Base-by-base conservation (phyloP, 140 eudicot species). In the Stevia rebaudiana region DNA sequence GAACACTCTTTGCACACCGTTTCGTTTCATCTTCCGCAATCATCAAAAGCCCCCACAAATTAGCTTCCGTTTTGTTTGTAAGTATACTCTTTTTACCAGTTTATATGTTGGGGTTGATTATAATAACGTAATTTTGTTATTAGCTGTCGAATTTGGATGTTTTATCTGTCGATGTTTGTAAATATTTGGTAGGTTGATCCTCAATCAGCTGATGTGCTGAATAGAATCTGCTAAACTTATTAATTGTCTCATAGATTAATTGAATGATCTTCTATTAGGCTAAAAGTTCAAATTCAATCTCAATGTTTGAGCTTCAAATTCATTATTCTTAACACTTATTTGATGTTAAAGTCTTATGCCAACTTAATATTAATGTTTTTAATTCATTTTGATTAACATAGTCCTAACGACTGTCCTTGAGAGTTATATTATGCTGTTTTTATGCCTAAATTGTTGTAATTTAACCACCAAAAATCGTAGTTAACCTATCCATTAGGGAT, bases 1-100 rank as follows among this genome's bases (percentile, higher is more conserved):
- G 76, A 80, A 79, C 82, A 58, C 67, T 82, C 33, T 82, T 69
- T 49, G 79, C 94, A 33, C 69, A 28, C 50, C 79, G 79, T 40
- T 25, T 67, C 63, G 63, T 68, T 35, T 50, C 70, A 3, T 60
- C 79, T 17, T 13, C 51, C 31, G 39, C 59, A 17, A 13, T 31
- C 69, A 46, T 12, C 6, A 73, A 50, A 36, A 82, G 60, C 5
- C 72, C 84, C 64, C 80, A 36, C n/a, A 53, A 65, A n/a, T 44
- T 74, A 28, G 47, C 83, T 3, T 68, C 87, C 5, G 5, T 72
- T 31, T 67, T 72, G 52, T 65, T 16, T 49, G 78, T 73, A 73
- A 73, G 78, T 55, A 22, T 63, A 48, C 13, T 9, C 4, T 17
- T 51, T 67, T 28, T 46, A 12, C 58, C 10, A 11, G 13, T 67